phyloP scores from a whole-genome alignment of 345 rosid species.

The Bruguiera gymnorhiza region DNA sequence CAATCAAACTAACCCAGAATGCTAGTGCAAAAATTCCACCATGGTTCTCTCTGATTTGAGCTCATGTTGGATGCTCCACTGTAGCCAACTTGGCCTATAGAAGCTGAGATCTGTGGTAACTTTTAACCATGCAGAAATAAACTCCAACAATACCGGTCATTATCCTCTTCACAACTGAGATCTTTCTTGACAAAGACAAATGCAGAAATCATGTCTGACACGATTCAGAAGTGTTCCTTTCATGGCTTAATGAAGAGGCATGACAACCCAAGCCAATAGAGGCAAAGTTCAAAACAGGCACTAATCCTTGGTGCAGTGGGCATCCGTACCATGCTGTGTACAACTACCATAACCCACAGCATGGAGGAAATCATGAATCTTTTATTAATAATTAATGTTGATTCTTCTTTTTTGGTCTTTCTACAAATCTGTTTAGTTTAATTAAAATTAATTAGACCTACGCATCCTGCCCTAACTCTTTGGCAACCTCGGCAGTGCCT shows the following conservation, averaged over 20 bases:
- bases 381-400: neutral
- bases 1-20: too few species aligned
- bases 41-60: too few species aligned
- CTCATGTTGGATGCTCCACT: too few species aligned
- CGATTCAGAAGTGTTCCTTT: neutral
- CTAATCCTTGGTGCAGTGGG: constrained; percentile 50
- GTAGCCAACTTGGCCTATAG: neutral
- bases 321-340: constrained; percentile 77
- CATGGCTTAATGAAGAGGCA: neutral
- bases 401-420: too few species aligned
- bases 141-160: neutral
- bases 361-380: constrained; percentile 64
- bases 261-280: neutral
- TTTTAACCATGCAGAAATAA: neutral
- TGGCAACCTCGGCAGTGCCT: too few species aligned
- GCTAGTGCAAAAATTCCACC: too few species aligned
- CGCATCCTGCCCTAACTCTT: too few species aligned
- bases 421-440: too few species aligned
- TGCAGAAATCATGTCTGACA: neutral
- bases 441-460: too few species aligned
- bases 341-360: constrained; percentile 67
- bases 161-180: neutral
- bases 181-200: neutral
- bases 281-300: neutral
- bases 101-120: neutral